Base-by-base conservation (phyloP, 2,329 filamentous ascomycete species). In the Xylariaceae sp. region DNA sequence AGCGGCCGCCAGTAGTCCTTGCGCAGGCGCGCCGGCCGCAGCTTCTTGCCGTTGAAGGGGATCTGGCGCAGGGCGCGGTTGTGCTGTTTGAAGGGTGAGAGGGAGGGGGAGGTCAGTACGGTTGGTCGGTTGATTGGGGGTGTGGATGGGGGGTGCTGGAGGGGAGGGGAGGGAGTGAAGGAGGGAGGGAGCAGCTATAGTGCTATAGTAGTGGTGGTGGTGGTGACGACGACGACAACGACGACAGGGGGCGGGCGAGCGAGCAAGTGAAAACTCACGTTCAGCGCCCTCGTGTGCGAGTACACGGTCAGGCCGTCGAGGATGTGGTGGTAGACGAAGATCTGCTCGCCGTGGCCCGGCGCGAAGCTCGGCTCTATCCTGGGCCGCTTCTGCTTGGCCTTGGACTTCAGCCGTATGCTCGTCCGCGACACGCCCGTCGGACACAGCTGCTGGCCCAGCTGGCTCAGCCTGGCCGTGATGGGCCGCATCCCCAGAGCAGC, bases 1-100 rank as follows among this genome's bases (percentile, higher is more conserved):
- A 82, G 60, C 5, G 74, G 73, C 21, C 62, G 60, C 78, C 80
- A 83, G 58, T 77, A 74, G 60, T 83, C 79, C 56, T 77, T 80
- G 38, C 79, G 75, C 24, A 83, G 61, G 48, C 73, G 75, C 34
- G 69, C 55, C 2, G 77, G 77, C 44, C 74, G 71, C 29, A 73
- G 68, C 58, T 83, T 81, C 55, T 82, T 83, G 58, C 77, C 78
- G 43, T 77, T 76, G 62, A 72, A 83, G 30, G 75, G 70, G 39
- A 56, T 43, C 31, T 56, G 53, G 21, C 35, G 33, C 4, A 56
- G 33, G 5, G 48, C 44, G 31, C 38, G 42, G 35, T 35, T 46
- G 14, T 47, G 39, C 52, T 56, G 11, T n/a, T n/a, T n/a, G n/a
- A n/a, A n/a, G n/a, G n/a, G n/a, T n/a, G n/a, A 16, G 17, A 13